Percentiles rank a stretch among this genome's conserved stretches.
These are phyloP conservation scores for Metarhizium sp. DNA, from an alignment of 2,329 filamentous ascomycete genomes.

Conservation along the genomic window DNA sequence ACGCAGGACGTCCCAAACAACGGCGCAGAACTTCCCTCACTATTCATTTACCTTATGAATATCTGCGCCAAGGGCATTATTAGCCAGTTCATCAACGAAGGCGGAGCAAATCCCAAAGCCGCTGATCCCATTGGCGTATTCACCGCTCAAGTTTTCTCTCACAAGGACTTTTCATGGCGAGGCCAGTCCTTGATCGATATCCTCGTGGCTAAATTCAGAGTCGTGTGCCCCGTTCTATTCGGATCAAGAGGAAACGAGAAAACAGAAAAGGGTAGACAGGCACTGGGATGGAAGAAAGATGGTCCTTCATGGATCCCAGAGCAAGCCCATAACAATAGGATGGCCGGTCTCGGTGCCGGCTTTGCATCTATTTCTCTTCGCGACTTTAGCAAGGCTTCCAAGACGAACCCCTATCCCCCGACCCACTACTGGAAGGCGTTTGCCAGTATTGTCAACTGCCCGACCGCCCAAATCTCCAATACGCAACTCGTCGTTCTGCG, in stretches of 20 bases:
- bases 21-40: constrained; percentile 46
- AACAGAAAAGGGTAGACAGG: constrained; percentile 54
- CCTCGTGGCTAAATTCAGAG: constrained; percentile 74
- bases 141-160: constrained; percentile 64
- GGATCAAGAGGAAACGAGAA: constrained; percentile 70
- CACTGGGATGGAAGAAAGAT: constrained; percentile 66
- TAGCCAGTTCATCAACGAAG: constrained; percentile 59
- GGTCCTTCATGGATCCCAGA: constrained; percentile 52
- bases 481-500: constrained; percentile 65
- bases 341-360: constrained; percentile 75
- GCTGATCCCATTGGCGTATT: constrained; percentile 76
- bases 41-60: constrained; percentile 68
- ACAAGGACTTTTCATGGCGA: constrained; percentile 56
- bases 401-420: constrained; percentile 67
- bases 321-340: constrained; percentile 69
- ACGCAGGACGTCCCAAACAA: constrained; percentile 42
- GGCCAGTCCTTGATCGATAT: constrained; percentile 68
- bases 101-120: constrained; percentile 50
- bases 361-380: constrained; percentile 76
- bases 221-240: constrained; percentile 76
- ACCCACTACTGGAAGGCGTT: constrained; percentile 75
- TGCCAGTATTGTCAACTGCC: constrained; percentile 67
- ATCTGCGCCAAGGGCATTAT: constrained; percentile 66
- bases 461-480: constrained; percentile 55
- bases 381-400: constrained; percentile 63